Percentiles rank a stretch among this genome's conserved stretches.
Evolutionary conservation across 2,329 filamentous ascomycete genomes (phyloP).

Genomic region (Ampelomyces quisqualis): DNA sequence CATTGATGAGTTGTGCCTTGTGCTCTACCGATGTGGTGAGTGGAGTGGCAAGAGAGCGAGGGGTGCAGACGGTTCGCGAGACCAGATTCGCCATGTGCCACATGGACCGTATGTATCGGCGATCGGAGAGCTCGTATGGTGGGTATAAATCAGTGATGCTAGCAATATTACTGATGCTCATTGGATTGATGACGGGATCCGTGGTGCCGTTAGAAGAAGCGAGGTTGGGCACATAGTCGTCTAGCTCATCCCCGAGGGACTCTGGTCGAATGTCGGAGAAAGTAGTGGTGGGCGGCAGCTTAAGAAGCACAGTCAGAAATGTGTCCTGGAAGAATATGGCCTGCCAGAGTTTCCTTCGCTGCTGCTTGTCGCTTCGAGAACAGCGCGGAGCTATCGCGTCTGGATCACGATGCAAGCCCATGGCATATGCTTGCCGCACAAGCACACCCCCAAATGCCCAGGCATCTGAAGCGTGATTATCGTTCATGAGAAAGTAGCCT

Average conservation of each 20-base stretch:
- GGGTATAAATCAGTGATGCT: conserved; percentile 43
- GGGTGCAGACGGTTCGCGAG: conserved; percentile 73
- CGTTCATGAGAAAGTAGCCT: conserved; percentile 81
- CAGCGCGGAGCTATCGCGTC: conserved; percentile 69
- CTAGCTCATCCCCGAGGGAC: conserved; percentile 66
- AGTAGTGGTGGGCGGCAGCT: conserved; percentile 73
- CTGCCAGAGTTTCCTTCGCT: conserved; percentile 78
- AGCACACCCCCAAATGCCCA: conserved; percentile 80
- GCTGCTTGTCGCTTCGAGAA: conserved; percentile 71
- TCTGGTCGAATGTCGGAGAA: conserved; percentile 79
- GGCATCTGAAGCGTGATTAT: conserved; percentile 79
- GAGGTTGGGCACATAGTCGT: conserved; percentile 65
- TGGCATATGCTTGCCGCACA: conserved; percentile 75
- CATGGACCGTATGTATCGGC: conserved; percentile 68
- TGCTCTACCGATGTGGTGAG: conserved; percentile 68
- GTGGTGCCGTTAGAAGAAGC: conserved; percentile 45
- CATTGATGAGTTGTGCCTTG: conserved; percentile 67
- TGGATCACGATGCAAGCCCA: conserved; percentile 77
- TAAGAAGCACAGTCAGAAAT: conserved; percentile 74
- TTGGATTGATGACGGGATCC: conserved; percentile 51
- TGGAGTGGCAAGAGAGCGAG: conserved; percentile 70
- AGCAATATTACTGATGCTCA: conserved; percentile 54
- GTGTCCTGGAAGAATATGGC: conserved; percentile 79
- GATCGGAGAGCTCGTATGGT: conserved; percentile 42
- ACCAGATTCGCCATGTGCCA: conserved; percentile 79